phyloP scores from a whole-genome alignment of 345 rosid species.

The Euphorbia peplus region DNA sequence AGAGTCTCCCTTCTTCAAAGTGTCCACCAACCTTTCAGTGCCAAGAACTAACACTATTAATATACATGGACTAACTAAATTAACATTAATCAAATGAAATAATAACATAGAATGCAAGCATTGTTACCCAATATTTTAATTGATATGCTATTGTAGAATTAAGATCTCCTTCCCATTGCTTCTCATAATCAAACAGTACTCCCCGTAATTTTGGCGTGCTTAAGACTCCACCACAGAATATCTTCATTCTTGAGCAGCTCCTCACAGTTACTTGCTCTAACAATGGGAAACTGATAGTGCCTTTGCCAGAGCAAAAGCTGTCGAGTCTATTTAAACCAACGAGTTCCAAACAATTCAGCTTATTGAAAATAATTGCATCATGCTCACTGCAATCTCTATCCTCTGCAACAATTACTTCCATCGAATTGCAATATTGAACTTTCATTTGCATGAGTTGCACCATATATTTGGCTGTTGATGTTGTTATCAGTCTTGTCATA shows the following conservation, averaged over 20 bases:
- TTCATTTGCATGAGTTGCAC: constrained; percentile 12
- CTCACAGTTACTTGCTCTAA: background rate
- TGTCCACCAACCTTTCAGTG: background rate
- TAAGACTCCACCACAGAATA: background rate
- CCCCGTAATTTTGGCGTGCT: background rate
- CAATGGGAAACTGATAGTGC: background rate
- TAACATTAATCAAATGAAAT: no score
- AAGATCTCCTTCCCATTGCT: background rate
- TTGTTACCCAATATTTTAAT: background rate
- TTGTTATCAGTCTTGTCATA: constrained; percentile 1
- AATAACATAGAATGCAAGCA: background rate
- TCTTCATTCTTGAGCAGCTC: background rate
- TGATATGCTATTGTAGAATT: background rate
- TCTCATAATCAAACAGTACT: background rate
- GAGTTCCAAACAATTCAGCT: background rate
- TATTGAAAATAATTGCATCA: constrained; percentile 7
- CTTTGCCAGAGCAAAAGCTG: background rate
- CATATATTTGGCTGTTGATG: constrained; percentile 18
- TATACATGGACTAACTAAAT: background rate
- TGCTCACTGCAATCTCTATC: background rate
- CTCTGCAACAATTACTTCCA: constrained; percentile 9
- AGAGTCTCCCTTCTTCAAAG: no score
- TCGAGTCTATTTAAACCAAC: background rate
- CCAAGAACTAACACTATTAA: background rate
- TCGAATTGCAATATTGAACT: constrained; percentile 7